A percentile compares a stretch with the other conserved stretches of the same genome.
These are phyloP conservation scores for Penicillium daleae DNA, from an alignment of 495 filamentous ascomycete species.

Conservation along the genomic window DNA sequence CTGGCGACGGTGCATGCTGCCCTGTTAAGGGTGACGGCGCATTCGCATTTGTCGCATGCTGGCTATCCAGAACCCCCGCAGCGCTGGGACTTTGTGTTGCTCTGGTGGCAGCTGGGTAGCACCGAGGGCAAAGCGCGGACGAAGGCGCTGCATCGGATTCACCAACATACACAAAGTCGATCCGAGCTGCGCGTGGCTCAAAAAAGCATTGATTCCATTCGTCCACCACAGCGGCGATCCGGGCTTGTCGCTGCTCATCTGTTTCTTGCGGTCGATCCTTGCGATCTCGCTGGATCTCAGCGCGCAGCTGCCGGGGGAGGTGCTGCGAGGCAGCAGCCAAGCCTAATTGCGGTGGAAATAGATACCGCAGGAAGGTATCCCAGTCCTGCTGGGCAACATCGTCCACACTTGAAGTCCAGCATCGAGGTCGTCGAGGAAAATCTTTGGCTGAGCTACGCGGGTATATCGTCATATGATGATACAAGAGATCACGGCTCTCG, in stretches of 20 bases:
- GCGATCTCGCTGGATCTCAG: slow-evolving; percentile 47
- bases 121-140: slow-evolving; percentile 48
- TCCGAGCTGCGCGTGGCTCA: slow-evolving; percentile 41
- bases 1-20: slow-evolving; percentile 23
- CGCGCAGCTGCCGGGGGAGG: slow-evolving; percentile 45
- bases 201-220: slow-evolving; percentile 61
- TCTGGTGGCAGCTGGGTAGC: slow-evolving; percentile 49
- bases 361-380: slow-evolving; percentile 53
- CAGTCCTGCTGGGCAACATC: slow-evolving; percentile 55
- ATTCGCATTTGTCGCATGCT: slow-evolving; percentile 14
- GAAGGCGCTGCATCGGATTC: slow-evolving; percentile 43
- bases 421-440: slow-evolving; percentile 50
- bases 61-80: slow-evolving; percentile 15
- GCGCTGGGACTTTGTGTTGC: slow-evolving; percentile 28
- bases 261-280: slow-evolving; percentile 50
- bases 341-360: slow-evolving; percentile 49
- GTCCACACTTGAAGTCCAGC: slow-evolving; percentile 41
- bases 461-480: slow-evolving; percentile 50
- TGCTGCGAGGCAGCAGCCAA: slow-evolving; percentile 45
- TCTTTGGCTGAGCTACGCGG: slow-evolving; percentile 51
- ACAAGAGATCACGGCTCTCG: slow-evolving; percentile 30
- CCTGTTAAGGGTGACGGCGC: slow-evolving; percentile 20
- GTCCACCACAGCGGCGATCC: slow-evolving; percentile 47
- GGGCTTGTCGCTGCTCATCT: slow-evolving; percentile 44
- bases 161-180: slow-evolving; percentile 45